Evolutionary conservation across 169 alveolate species (phyloP), one percentile per base, ranked within the genome.

Genomic region (Cryptosporidium bovis): DNA sequence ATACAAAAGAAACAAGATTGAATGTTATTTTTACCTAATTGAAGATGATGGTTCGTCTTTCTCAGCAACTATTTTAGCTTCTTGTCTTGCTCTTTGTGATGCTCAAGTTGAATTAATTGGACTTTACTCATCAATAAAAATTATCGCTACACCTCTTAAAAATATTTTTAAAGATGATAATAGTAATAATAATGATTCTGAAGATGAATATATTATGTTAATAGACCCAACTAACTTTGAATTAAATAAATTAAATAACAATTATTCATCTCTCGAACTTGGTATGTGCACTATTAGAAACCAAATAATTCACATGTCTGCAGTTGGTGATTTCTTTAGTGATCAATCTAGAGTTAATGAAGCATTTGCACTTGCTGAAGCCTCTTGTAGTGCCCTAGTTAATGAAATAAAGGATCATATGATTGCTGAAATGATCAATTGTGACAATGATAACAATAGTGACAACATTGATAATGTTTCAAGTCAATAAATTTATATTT

Each of bases 41-140:
- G 87, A 77, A 8, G 87, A 77, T 27, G 87, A 77, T 40, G 87
- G 87, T 13, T 77, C 77, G n/a, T 53, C 87, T 15, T 77, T 77
- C 4, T 60, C 87, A 33, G 87, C 87, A 24, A 71, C 87, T 24
- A 77, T 77, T n/a, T 40, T 62, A 20, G 56, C 77, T 60, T 53
- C 71, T 3, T 77, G 77, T 18, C 24, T 77, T 20, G 65, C 87
- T 40, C 64, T 77, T 2, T 77, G 87, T 51, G 40, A 77, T 62
- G 87, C 87, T 34, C 58, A 77, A 16, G 56, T 77, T 62, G 87
- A 77, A 44, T 58, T 77, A 29, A 77, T 77, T 29, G 87, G 87
- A 27, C 64, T 77, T 2, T 77, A 58, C 56, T 77, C 87, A n/a
- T 65, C 87, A 58, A 62, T 66, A 60, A 77, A 29, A 7, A 62